phyloP scores from a whole-genome alignment of 2,329 filamentous ascomycete species.

The Dactylellina haptotyla region DNA sequence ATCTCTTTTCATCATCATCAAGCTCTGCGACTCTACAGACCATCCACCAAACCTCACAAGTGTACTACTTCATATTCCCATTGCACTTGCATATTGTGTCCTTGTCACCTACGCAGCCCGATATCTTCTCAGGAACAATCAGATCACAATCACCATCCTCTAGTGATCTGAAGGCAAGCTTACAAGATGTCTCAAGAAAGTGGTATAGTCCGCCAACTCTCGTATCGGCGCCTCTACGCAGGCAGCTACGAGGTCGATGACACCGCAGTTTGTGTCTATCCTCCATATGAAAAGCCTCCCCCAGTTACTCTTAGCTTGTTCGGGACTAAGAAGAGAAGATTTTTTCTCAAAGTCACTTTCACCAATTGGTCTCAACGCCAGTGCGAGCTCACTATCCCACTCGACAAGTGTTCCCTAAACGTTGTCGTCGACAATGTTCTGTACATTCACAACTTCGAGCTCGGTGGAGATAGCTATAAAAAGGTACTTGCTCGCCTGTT shows the following conservation, averaged over 20 bases:
- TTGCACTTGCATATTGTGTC: too few relatives aligned
- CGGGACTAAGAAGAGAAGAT: neutral
- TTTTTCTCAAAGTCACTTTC: slow-evolving; percentile 14
- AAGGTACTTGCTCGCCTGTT: slow-evolving; percentile 15
- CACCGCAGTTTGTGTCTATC: slow-evolving; percentile 4
- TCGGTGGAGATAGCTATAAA: neutral
- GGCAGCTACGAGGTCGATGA: slow-evolving; percentile 19
- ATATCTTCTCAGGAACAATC: too few relatives aligned
- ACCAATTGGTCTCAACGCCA: slow-evolving; percentile 15
- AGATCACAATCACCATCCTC: too few relatives aligned
- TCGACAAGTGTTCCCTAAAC: slow-evolving; percentile 5
- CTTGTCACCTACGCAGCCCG: too few relatives aligned
- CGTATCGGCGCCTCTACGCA: slow-evolving; percentile 11
- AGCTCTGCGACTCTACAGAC: too few relatives aligned
- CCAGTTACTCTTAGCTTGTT: slow-evolving; percentile 13
- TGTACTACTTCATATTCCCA: too few relatives aligned
- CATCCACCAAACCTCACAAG: too few relatives aligned
- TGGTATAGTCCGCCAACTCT: neutral
- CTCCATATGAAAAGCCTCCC: neutral
- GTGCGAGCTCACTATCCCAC: slow-evolving; percentile 12
- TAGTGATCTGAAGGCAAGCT: too few relatives aligned
- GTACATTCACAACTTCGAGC: slow-evolving; percentile 11
- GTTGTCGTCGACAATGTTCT: slow-evolving; percentile 3
- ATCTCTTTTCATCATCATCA: too few relatives aligned
- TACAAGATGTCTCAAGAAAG: neutral